Conservation (phyloP, 371 early-diverging fungal species). For the Mortierella sp. region DNA sequence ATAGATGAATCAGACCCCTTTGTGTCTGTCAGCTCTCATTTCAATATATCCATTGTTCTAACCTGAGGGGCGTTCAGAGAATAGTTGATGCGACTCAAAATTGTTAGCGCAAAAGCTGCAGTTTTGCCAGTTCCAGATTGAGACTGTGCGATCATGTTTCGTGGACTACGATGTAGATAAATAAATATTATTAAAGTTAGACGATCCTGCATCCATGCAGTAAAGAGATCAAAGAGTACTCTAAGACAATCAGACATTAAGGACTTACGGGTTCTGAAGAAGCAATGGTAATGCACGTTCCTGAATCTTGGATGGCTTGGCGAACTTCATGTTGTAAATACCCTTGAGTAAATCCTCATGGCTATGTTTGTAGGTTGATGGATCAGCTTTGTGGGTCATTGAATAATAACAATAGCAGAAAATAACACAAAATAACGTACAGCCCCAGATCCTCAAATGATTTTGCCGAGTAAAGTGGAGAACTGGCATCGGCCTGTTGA, state of each 20-base stretch:
- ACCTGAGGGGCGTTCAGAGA: conserved; percentile 65
- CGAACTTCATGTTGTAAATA: conserved; percentile 93
- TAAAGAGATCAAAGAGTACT: neutral
- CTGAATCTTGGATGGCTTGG: conserved; percentile 96
- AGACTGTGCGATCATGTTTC: conserved; percentile 91
- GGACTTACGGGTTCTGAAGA: conserved; percentile 75
- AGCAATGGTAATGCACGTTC: conserved; percentile 94
- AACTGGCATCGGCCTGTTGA: conserved; percentile 78
- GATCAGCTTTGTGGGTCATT: no score
- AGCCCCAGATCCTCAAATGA: conserved; percentile 84
- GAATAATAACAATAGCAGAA: no score
- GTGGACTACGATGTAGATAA: conserved; percentile 35
- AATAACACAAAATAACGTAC: conserved; percentile 49
- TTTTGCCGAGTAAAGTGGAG: conserved; percentile 83
- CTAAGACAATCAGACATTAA: neutral
- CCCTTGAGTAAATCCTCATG: conserved; percentile 88
- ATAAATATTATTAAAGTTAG: neutral
- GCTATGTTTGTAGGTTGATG: conserved; percentile 34
- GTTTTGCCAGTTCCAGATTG: conserved; percentile 97
- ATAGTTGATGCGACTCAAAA: conserved; percentile 82
- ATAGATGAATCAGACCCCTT: neutral
- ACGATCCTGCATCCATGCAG: neutral
- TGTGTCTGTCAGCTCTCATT: neutral
- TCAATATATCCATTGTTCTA: conserved; percentile 4
- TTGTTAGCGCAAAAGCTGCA: conserved; percentile 95